Evolutionary conservation across 352 stramenopile genomes (phyloP).

Genomic region (Phytophthora quininea): DNA sequence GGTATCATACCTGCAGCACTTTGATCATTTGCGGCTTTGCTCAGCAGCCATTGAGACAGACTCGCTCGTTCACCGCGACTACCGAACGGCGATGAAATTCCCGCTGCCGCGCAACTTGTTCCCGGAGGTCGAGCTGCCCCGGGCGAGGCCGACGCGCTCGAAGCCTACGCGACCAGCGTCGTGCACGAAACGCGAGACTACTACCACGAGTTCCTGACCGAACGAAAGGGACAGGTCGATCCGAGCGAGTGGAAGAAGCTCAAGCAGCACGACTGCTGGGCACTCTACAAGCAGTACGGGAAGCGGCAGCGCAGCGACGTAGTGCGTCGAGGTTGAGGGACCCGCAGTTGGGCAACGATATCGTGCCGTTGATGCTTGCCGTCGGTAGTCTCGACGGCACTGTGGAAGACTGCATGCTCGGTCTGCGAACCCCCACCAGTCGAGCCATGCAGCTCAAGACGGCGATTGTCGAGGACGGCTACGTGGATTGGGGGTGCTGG

Average conservation of each 20-base stretch:
- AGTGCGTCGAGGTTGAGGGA: constrained; percentile 17
- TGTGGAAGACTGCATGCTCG: constrained; percentile 61
- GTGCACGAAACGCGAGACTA: constrained; percentile 32
- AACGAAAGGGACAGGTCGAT: constrained; percentile 26
- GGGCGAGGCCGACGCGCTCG: constrained; percentile 15
- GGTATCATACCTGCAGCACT: constrained; percentile 9
- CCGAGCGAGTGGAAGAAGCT: constrained; percentile 37
- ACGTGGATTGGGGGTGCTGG: constrained; percentile 55
- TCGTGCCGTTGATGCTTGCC: constrained; percentile 39
- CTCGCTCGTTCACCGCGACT: neutral
- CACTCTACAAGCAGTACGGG: constrained; percentile 39
- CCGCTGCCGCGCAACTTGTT: constrained; percentile 34
- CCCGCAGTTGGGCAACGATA: constrained; percentile 17
- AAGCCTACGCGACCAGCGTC: constrained; percentile 23
- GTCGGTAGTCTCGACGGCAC: constrained; percentile 47
- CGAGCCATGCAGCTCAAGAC: constrained; percentile 61
- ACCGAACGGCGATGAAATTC: constrained; percentile 29
- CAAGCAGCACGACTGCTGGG: constrained; percentile 35
- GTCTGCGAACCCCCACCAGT: constrained; percentile 47
- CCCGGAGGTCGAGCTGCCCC: constrained; percentile 21
- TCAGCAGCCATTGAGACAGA: constrained; percentile 4
- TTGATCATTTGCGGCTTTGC: constrained; percentile 21
- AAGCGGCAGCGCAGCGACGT: constrained; percentile 1
- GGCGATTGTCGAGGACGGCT: constrained; percentile 57
- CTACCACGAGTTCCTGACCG: constrained; percentile 34